phyloP scores from a whole-genome alignment of 2,329 filamentous ascomycete species.

The Celoporthe dispersa region DNA sequence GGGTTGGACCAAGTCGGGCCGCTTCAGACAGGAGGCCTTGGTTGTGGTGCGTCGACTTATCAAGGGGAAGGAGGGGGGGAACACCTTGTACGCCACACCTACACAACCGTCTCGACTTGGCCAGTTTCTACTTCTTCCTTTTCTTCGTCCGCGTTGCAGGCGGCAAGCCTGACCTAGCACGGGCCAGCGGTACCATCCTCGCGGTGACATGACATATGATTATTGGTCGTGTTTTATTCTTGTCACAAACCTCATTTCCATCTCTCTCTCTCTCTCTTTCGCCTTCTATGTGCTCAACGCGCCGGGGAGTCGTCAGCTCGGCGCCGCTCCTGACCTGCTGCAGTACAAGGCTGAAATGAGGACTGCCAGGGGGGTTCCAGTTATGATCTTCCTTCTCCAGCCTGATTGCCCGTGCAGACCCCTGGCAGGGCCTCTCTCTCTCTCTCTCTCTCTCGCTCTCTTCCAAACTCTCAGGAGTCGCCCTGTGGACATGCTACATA shows the following conservation, averaged over 20 bases:
- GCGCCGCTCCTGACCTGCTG: slow-evolving; percentile 1
- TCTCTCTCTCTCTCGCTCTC: not conserved
- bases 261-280: not conserved
- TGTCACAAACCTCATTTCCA: not conserved
- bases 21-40: not conserved
- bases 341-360: not conserved
- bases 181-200: slow-evolving; percentile 10
- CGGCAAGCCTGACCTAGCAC: slow-evolving; percentile 9
- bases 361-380: not conserved
- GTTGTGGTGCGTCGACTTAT: not conserved
- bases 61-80: not conserved
- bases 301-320: slow-evolving; percentile 20
- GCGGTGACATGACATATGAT: not conserved
- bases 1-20: not conserved
- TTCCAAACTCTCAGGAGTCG: slow-evolving; percentile 5
- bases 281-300: too few species aligned
- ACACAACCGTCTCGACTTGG: not conserved
- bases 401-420: not conserved
- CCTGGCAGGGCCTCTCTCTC: not conserved
- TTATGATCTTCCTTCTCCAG: slow-evolving; percentile 1
- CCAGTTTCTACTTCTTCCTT: not conserved
- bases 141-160: not conserved
- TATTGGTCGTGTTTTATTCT: not conserved
- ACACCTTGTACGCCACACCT: not conserved
- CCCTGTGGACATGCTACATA: not conserved